These are phyloP conservation scores for Trapa incisa DNA, from an alignment of 345 rosid genomes.

Conservation along the genomic window DNA sequence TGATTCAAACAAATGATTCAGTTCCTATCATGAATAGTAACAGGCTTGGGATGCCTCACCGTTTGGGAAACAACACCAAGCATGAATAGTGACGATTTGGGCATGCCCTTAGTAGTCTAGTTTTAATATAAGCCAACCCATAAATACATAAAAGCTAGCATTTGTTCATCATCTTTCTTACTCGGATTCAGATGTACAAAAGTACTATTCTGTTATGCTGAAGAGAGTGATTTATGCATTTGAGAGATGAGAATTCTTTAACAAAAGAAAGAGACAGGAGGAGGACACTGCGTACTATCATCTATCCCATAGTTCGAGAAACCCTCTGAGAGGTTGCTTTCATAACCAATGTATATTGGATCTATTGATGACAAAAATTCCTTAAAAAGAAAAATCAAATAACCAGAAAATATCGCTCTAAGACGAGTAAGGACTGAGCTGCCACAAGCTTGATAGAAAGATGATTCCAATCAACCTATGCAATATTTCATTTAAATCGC, in stretches of 20 bases:
- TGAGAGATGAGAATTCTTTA: background rate
- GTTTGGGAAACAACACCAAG: background rate
- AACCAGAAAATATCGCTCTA: too few species aligned
- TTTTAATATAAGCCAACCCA: too few species aligned
- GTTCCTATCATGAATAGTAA: background rate
- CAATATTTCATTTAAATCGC: background rate
- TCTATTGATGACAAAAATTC: background rate
- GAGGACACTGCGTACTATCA: conserved; percentile 1
- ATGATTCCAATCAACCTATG: background rate
- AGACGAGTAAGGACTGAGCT: too few species aligned
- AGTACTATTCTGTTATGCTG: too few species aligned
- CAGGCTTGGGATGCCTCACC: background rate
- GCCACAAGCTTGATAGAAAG: background rate
- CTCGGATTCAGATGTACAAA: too few species aligned
- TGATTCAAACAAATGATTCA: background rate
- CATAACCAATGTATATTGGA: background rate
- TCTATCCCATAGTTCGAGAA: conserved; percentile 1
- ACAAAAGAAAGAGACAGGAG: background rate
- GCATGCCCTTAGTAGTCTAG: too few species aligned
- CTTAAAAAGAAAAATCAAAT: background rate
- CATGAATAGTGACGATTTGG: too few species aligned
- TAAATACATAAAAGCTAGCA: too few species aligned
- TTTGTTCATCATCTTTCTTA: too few species aligned
- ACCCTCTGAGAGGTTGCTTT: background rate
- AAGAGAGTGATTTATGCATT: too few species aligned